Conservation (phyloP, 768 basidiomycete species). For the Chalciporus chontae region DNA sequence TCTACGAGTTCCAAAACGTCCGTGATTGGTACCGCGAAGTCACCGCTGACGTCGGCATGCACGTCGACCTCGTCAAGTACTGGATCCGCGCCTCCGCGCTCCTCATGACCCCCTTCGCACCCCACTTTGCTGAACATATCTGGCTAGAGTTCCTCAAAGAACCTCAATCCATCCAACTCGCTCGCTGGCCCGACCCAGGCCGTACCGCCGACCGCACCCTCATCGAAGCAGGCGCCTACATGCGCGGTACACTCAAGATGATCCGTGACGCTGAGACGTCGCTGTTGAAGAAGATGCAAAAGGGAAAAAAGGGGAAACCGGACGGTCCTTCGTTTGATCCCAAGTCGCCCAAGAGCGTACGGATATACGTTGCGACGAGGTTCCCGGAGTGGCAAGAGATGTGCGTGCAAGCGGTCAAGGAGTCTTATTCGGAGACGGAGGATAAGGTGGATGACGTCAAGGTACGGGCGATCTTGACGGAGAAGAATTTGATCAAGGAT, state of each 20-base stretch:
- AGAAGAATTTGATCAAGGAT: constrained; percentile 86
- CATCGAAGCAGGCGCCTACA: constrained; percentile 77
- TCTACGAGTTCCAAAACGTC: constrained; percentile 89
- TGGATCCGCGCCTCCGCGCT: constrained; percentile 84
- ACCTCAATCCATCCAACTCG: constrained; percentile 73
- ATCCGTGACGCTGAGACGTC: constrained; percentile 85
- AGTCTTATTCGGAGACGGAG: constrained; percentile 53
- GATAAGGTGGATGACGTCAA: constrained; percentile 80
- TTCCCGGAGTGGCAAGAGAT: constrained; percentile 95
- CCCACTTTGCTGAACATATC: constrained; percentile 92
- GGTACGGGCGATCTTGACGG: constrained; percentile 62
- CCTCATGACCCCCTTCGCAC: constrained; percentile 81
- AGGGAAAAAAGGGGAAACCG: constrained; percentile 61
- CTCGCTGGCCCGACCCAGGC: constrained; percentile 74
- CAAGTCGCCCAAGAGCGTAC: constrained; percentile 77
- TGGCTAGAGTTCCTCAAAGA: constrained; percentile 75
- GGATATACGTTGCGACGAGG: constrained; percentile 83
- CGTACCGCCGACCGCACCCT: constrained; percentile 57
- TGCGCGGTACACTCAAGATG: constrained; percentile 86
- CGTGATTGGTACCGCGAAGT: constrained; percentile 98
- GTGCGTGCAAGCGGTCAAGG: constrained; percentile 73
- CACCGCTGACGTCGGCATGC: constrained; percentile 87
- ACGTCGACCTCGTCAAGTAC: constrained; percentile 77
- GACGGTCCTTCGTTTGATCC: constrained; percentile 67
- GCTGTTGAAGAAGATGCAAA: constrained; percentile 75